These are phyloP conservation scores for Mycena rosella DNA, from an alignment of 768 basidiomycete species.

Conservation along the genomic window DNA sequence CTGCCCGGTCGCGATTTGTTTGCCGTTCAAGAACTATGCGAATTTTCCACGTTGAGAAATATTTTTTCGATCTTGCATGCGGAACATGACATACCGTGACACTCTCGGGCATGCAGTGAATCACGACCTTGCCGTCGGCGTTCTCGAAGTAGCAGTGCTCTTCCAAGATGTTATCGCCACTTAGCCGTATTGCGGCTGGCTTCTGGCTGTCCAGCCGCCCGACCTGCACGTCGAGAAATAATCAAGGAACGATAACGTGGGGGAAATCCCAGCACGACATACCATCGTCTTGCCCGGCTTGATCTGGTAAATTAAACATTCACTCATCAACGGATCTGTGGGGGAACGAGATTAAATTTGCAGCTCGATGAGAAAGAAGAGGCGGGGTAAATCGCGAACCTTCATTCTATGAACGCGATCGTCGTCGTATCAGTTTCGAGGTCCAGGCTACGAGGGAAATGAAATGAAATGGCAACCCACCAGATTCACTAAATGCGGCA, in stretches of 20 bases:
- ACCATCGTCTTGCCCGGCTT: constrained; percentile 87
- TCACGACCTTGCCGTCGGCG: constrained; percentile 83
- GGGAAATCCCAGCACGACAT: constrained; percentile 41
- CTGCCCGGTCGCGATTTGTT: constrained; percentile 82
- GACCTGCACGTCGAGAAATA: constrained; percentile 60
- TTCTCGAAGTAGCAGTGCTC: constrained; percentile 96
- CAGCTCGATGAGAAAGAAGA: constrained; percentile 28
- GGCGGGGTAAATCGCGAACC: constrained; percentile 54
- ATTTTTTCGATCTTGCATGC: constrained; percentile 26
- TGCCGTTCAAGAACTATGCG: constrained; percentile 91
- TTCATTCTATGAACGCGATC: constrained; percentile 67
- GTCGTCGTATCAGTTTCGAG: constrained; percentile 35
- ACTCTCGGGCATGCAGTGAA: constrained; percentile 84
- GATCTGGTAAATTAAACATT: constrained; percentile 93
- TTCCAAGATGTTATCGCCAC: constrained; percentile 90
- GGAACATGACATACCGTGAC: constrained; percentile 73
- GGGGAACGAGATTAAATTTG: constrained; percentile 29
- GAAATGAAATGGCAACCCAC: constrained; percentile 60
- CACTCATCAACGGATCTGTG: constrained; percentile 94
- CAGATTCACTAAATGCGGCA: constrained; percentile 94
- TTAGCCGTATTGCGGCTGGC: constrained; percentile 89
- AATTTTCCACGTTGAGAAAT: constrained; percentile 25
- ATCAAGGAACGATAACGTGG: constrained; percentile 25
- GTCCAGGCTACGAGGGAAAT: constrained; percentile 3
- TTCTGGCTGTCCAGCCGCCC: constrained; percentile 89